phyloP scores from a whole-genome alignment of 805 yeast species.

The Cyberlindnera subsufficiens region DNA sequence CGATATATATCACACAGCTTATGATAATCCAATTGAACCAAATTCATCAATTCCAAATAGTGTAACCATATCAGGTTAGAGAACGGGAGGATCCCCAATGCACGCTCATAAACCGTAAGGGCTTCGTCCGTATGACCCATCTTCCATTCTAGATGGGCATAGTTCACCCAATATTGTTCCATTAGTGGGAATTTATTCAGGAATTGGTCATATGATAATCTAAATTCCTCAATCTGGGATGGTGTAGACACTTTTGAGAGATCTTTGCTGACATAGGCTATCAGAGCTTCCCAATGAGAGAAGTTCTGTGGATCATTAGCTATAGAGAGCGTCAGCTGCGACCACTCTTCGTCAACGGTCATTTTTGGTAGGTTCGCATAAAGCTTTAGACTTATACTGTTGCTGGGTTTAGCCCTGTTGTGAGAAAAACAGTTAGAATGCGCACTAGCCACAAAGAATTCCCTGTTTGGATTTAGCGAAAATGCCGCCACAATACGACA shows the following conservation, averaged over 20 bases:
- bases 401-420: no score
- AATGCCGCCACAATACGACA: no score
- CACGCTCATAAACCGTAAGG: conserved; percentile 30
- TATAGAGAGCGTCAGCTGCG: conserved; percentile 10
- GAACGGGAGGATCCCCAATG: conserved; percentile 34
- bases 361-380: background rate
- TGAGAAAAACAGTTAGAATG: no score
- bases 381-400: no score
- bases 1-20: conserved; percentile 36
- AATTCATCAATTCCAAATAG: conserved; percentile 37
- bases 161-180: conserved; percentile 54
- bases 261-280: conserved; percentile 28
- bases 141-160: conserved; percentile 41
- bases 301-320: conserved; percentile 30
- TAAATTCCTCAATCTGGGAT: conserved; percentile 28
- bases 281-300: conserved; percentile 31
- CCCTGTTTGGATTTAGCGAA: no score
- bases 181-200: conserved; percentile 42
- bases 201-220: conserved; percentile 36
- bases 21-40: conserved; percentile 22
- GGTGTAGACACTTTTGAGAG: conserved; percentile 31
- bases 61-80: conserved; percentile 47
- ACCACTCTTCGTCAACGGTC: conserved; percentile 12
- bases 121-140: conserved; percentile 37
- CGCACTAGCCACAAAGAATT: no score